Percentiles rank a stretch among this genome's conserved stretches.
Evolutionary conservation across 345 rosid genomes (phyloP).

Genomic region (Clausena lansium): DNA sequence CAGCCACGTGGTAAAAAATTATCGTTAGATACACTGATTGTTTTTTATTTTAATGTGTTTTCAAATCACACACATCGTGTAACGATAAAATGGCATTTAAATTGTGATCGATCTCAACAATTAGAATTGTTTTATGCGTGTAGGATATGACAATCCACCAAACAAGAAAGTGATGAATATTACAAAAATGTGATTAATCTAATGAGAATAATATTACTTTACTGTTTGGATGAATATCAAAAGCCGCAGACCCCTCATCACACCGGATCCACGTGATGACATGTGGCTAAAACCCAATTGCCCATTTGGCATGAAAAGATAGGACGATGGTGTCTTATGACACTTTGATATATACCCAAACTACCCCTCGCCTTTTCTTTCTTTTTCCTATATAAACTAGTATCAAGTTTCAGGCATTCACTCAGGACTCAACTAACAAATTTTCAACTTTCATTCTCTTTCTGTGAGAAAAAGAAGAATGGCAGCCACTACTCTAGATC

Average conservation of each 20-base stretch:
- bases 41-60: background rate
- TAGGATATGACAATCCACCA: background rate
- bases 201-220: background rate
- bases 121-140: background rate
- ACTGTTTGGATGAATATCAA: background rate
- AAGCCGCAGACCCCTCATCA: background rate
- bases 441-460: background rate
- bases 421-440: background rate
- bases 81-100: background rate
- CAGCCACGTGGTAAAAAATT: background rate
- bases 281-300: slow-evolving; percentile 23
- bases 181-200: background rate
- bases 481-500: slow-evolving; percentile 32
- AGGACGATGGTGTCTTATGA: background rate
- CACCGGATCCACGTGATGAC: slow-evolving; percentile 21
- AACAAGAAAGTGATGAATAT: background rate
- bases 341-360: background rate
- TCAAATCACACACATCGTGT: background rate
- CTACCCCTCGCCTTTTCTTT: background rate
- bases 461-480: slow-evolving; percentile 20
- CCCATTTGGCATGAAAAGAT: slow-evolving; percentile 21
- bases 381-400: slow-evolving; percentile 5
- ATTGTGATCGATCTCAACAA: background rate
- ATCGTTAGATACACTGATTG: background rate
- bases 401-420: background rate